Base-by-base conservation (phyloP, 441 rosid species). In the Populus trichocarpa region DNA sequence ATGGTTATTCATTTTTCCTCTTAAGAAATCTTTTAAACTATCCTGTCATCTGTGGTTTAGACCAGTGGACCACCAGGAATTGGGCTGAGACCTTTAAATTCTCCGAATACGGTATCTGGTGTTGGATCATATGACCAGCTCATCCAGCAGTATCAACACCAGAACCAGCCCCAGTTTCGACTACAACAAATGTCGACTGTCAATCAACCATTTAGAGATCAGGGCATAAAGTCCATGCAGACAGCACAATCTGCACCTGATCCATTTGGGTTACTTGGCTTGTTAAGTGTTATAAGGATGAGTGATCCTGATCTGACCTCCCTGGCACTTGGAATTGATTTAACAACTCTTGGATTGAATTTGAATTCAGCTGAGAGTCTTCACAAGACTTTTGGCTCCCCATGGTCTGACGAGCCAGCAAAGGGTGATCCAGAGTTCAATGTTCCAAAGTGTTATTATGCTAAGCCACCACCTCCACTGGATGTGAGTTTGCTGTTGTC, bases 361-460 rank as follows among this genome's bases (percentile, higher is more conserved):
- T 83, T 96, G 87, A 96, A 94, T 83, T 93, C 99, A 35, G 71
- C 95, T 13, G 98, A 92, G 73, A 89, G 86, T 88, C 97, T 96
- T 80, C 88, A 96, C 63, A 96, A 94, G 88, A 92, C 93, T 20
- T 96, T 96, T 78, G 93, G 90, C 77, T 96, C 99, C 32, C 99
- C 99, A 25, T 96, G 98, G 98, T 90, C 98, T 18, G 97, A 94
- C 67, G 99, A 94, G 70, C 96, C 98, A 9, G 88, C 93, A 28
- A 96, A 94, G 88, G 96, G 88, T 77, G 98, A 94, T 75, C 96
- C 92, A 25, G 98, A 96, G 79, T 96, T 94, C 84, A 86, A 78
- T 36, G 96, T 94, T 81, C 99, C 99, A 4, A 91, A 88, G 74
- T 93, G 98, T 83, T 94, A 94, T 84, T 85, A 89, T 81, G 88